Percentiles rank a stretch among this genome's conserved stretches.
phyloP scores from a whole-genome alignment of 208 protist species.

The Endotrypanum monterogeii region DNA sequence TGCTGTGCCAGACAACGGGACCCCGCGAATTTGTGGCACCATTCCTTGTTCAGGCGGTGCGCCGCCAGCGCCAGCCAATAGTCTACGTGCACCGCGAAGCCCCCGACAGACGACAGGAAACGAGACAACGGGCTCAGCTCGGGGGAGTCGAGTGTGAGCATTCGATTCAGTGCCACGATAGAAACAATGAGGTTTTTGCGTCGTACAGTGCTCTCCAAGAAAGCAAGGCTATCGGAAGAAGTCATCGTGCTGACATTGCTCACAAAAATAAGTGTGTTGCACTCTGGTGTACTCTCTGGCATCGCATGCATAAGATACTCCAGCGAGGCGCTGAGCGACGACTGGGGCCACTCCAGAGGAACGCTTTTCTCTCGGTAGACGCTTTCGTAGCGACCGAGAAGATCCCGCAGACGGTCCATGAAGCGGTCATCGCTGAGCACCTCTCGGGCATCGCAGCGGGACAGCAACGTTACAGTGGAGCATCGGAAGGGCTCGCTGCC shows the following conservation, averaged over 20 bases:
- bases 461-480: conserved; percentile 55
- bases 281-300: conserved; percentile 65
- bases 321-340: conserved; percentile 51
- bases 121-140: conserved; percentile 66
- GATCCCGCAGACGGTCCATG: conserved; percentile 43
- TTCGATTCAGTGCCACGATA: conserved; percentile 67
- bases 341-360: conserved; percentile 60
- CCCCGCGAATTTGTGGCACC: conserved; percentile 80
- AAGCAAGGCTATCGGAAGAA: conserved; percentile 53
- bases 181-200: conserved; percentile 89
- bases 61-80: conserved; percentile 78
- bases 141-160: conserved; percentile 54
- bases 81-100: conserved; percentile 80
- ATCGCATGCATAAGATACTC: conserved; percentile 70
- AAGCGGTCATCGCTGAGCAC: conserved; percentile 59
- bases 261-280: conserved; percentile 72
- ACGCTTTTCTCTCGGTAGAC: conserved; percentile 42
- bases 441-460: conserved; percentile 43
- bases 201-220: conserved; percentile 70
- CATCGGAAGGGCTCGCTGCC: conserved; percentile 21
- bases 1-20: conserved; percentile 85
- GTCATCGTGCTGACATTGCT: conserved; percentile 47
- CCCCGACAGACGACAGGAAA: conserved; percentile 75
- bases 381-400: conserved; percentile 68
- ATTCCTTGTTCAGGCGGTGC: conserved; percentile 71